phyloP scores from a whole-genome alignment of 1,284 basidiomycete species.

The Leccinum cinnamomeum region DNA sequence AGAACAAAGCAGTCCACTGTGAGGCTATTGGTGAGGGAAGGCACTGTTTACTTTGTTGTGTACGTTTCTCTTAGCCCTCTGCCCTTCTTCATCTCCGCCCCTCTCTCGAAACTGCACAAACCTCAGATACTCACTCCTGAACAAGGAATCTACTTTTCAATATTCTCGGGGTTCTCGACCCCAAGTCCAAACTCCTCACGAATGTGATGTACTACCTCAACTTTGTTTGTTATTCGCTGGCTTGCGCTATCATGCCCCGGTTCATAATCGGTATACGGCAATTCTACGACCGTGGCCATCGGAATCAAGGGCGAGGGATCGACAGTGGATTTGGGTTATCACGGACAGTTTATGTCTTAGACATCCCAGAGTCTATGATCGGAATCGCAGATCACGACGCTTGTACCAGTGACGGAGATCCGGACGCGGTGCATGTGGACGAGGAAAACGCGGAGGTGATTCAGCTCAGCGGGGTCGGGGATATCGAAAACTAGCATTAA shows the following conservation, averaged over 20 bases:
- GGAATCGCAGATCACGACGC: neutral
- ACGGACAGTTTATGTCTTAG: neutral
- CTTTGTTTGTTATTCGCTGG: neutral
- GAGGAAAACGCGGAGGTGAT: neutral
- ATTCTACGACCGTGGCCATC: neutral
- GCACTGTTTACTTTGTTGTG: slow-evolving; percentile 19
- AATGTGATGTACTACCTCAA: neutral
- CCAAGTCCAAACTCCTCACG: neutral
- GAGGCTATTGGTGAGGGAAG: slow-evolving; percentile 15
- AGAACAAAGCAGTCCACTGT: slow-evolving; percentile 7
- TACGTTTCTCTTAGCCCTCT: slow-evolving; percentile 1
- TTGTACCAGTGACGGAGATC: neutral
- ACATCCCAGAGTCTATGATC: neutral
- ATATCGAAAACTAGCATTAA: neutral
- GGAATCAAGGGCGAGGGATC: neutral
- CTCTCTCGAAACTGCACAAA: neutral
- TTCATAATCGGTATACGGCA: neutral
- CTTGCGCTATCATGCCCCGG: neutral
- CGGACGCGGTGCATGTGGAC: neutral
- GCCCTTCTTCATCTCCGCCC: neutral
- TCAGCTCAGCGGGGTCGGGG: neutral
- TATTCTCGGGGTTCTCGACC: neutral
- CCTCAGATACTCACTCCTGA: neutral
- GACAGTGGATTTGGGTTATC: neutral
- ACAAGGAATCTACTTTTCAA: slow-evolving; percentile 9